Conservation (phyloP, 805 yeast genomes). For the Blastobotrys chiropterorum region DNA sequence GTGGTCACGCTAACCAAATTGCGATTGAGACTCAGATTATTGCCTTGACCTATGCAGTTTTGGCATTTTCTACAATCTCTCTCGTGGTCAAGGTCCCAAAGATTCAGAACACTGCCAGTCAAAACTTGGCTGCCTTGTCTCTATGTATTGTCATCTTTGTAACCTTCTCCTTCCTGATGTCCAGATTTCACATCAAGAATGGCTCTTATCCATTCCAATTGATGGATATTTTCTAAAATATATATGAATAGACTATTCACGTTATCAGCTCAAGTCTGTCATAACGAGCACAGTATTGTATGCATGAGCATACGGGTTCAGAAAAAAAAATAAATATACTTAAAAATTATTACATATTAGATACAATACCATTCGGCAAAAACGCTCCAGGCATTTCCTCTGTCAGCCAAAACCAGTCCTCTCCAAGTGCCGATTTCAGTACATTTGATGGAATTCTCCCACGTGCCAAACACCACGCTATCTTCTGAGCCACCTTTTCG, state of each 20-base stretch:
- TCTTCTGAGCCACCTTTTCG: conserved; percentile 44
- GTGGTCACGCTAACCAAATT: conserved; percentile 69
- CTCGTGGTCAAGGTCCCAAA: conserved; percentile 54
- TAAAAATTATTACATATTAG: conserved; percentile 12
- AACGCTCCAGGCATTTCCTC: conserved; percentile 75
- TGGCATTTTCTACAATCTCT: conserved; percentile 54
- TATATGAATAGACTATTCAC: neutral
- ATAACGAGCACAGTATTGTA: too few relatives aligned
- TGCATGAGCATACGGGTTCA: too few relatives aligned
- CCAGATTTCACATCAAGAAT: conserved; percentile 64
- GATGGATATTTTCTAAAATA: conserved; percentile 28
- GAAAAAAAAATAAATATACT: neutral
- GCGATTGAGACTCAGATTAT: conserved; percentile 89
- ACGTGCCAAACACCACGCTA: conserved; percentile 32
- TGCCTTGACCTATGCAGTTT: conserved; percentile 62
- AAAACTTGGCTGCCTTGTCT: conserved; percentile 42
- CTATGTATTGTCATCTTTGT: conserved; percentile 44
- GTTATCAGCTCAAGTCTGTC: too few relatives aligned
- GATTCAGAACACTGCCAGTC: conserved; percentile 40
- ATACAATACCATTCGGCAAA: conserved; percentile 86
- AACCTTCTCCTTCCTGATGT: conserved; percentile 56
- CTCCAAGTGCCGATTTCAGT: conserved; percentile 78
- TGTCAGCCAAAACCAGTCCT: conserved; percentile 72
- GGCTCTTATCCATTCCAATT: conserved; percentile 72
- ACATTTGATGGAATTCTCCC: conserved; percentile 55